Conservation (phyloP, 2,329 filamentous ascomycete species). For the Metarhizium robertsii region DNA sequence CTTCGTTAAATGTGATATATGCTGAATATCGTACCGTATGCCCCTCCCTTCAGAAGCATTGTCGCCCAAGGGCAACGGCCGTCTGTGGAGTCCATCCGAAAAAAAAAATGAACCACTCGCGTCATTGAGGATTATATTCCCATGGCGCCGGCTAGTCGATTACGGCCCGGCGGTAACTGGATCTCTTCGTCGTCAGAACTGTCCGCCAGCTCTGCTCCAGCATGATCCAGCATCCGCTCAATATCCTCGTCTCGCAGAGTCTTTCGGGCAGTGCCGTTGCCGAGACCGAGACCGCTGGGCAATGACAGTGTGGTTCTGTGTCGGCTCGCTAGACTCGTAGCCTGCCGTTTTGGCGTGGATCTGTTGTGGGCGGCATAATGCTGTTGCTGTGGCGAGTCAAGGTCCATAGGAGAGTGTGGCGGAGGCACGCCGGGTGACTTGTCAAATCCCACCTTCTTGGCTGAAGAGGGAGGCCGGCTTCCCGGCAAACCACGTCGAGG, state of each 20-base stretch:
- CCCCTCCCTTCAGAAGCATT: background rate
- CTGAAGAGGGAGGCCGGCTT: constrained; percentile 31
- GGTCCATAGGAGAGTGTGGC: constrained; percentile 38
- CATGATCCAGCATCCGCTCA: constrained; percentile 47
- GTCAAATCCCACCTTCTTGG: constrained; percentile 39
- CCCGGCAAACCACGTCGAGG: constrained; percentile 44
- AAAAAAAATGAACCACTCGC: background rate
- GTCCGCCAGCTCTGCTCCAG: constrained; percentile 37
- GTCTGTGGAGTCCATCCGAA: background rate
- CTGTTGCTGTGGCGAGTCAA: constrained; percentile 25
- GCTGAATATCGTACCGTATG: background rate
- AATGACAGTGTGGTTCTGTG: constrained; percentile 35
- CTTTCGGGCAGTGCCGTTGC: constrained; percentile 25
- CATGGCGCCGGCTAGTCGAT: constrained; percentile 20
- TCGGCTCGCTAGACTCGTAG: constrained; percentile 28
- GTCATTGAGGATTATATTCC: constrained; percentile 10
- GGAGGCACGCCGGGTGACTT: constrained; percentile 29
- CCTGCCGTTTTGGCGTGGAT: constrained; percentile 33
- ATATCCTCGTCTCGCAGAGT: constrained; percentile 45
- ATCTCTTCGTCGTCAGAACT: constrained; percentile 53
- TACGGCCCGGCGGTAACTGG: constrained; percentile 29
- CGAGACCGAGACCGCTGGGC: constrained; percentile 37
- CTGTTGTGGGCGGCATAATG: constrained; percentile 14
- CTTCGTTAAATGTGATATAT: background rate
- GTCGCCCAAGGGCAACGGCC: background rate